phyloP scores from a whole-genome alignment of 768 basidiomycete species.

The Lentinula sp. region DNA sequence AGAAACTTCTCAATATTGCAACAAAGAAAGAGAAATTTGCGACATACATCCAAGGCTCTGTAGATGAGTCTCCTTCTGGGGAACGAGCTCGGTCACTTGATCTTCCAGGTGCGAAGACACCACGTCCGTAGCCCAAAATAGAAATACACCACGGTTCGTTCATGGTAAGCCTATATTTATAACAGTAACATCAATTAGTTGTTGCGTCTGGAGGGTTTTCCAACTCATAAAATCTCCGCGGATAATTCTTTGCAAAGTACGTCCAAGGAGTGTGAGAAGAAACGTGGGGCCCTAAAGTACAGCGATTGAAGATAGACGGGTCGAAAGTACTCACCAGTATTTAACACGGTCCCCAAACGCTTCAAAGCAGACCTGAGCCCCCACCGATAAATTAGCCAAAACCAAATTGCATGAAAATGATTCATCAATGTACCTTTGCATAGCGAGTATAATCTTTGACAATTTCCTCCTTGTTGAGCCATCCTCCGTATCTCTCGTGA shows the following conservation, averaged over 20 bases:
- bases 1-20: background rate
- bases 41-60: conserved; percentile 66
- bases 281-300: background rate
- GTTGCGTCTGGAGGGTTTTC: background rate
- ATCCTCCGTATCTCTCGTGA: conserved; percentile 69
- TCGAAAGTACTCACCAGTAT: conserved; percentile 42
- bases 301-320: background rate
- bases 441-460: conserved; percentile 61
- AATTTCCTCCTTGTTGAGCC: conserved; percentile 68
- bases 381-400: conserved; percentile 7
- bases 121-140: conserved; percentile 64
- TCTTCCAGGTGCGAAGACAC: conserved; percentile 66
- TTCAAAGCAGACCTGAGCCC: conserved; percentile 58
- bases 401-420: conserved; percentile 7
- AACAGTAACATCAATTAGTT: background rate
- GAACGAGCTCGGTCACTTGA: conserved; percentile 58
- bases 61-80: conserved; percentile 56
- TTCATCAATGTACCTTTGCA: conserved; percentile 34
- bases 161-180: conserved; percentile 50
- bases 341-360: conserved; percentile 73
- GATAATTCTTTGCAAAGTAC: background rate
- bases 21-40: background rate
- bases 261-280: background rate
- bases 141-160: conserved; percentile 76
- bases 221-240: background rate